Evolutionary conservation across 2,329 filamentous ascomycete species (phyloP).

Genomic region (Geosmithia morbida): DNA sequence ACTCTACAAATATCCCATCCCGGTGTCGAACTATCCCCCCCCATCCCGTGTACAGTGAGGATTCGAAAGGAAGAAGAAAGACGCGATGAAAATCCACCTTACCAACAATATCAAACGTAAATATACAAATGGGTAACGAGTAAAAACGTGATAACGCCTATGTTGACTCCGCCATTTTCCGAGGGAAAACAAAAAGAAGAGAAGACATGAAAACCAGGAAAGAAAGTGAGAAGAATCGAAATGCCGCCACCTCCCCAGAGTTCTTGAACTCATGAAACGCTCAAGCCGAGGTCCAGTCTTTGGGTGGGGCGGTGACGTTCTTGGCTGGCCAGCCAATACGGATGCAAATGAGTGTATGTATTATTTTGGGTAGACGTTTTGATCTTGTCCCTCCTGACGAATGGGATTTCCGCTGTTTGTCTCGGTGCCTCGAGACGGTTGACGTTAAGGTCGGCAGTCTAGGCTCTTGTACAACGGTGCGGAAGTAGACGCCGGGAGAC

Average conservation of each 20-base stretch:
- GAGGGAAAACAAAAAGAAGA: not conserved
- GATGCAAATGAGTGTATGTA: not conserved
- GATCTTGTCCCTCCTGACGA: too few species aligned
- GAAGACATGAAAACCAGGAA: not conserved
- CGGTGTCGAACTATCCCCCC: not conserved
- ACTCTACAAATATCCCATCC: not conserved
- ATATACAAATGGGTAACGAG: not conserved
- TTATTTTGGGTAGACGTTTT: too few species aligned
- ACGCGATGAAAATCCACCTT: too few species aligned
- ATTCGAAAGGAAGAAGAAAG: not conserved
- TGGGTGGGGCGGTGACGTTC: not conserved
- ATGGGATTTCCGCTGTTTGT: too few species aligned
- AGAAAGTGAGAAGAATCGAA: too few species aligned
- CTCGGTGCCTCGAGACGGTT: too few species aligned
- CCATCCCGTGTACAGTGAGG: not conserved
- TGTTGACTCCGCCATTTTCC: constrained; percentile 1
- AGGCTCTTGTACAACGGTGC: too few species aligned
- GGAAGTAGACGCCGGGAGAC: too few species aligned
- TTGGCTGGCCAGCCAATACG: not conserved
- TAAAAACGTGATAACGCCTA: not conserved
- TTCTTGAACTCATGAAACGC: not conserved
- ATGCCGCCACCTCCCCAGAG: too few species aligned
- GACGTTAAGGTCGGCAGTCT: too few species aligned
- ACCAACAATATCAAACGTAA: not conserved
- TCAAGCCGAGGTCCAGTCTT: not conserved